A percentile compares a stretch with the other conserved stretches of the same genome.
These are phyloP conservation scores for Hanseniaspora osmophila DNA, from an alignment of 805 yeast species.

Conservation along the genomic window DNA sequence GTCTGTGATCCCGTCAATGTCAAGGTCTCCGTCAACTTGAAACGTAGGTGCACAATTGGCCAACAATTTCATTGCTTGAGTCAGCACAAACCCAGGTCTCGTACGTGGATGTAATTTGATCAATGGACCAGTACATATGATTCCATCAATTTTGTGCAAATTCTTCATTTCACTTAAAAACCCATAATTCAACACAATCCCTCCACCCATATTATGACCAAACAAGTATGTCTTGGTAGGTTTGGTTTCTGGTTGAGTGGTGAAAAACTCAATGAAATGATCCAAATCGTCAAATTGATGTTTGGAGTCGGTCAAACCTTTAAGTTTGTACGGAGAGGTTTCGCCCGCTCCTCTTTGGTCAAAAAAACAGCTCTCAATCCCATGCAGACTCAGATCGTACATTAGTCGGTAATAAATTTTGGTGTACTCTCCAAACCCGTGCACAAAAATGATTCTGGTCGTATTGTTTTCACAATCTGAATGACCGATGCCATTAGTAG, in stretches of 20 bases:
- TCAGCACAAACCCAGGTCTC: conserved; percentile 34
- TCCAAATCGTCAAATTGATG: conserved; percentile 48
- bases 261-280: conserved; percentile 34
- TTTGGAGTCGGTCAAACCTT: conserved; percentile 44
- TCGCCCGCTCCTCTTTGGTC: conserved; percentile 69
- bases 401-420: conserved; percentile 34
- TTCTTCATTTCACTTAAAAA: conserved; percentile 31
- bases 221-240: conserved; percentile 30
- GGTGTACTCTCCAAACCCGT: conserved; percentile 57
- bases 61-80: conserved; percentile 28
- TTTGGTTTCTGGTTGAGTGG: conserved; percentile 13
- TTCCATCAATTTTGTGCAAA: conserved; percentile 29
- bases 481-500: too few relatives aligned
- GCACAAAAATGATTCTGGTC: conserved; percentile 39
- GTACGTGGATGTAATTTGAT: conserved; percentile 44
- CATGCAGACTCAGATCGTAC: conserved; percentile 36
- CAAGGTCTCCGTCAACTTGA: conserved; percentile 40
- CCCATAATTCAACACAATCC: conserved; percentile 48
- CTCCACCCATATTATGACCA: conserved; percentile 82
- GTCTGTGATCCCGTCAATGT: conserved; percentile 39
- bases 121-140: conserved; percentile 46
- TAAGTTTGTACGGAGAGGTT: conserved; percentile 15
- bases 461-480: too few relatives aligned
- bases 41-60: conserved; percentile 32
- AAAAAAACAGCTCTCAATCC: conserved; percentile 54